phyloP scores from a whole-genome alignment of 176 grass and related monocot genomes.

The Oryza brachyantha region DNA sequence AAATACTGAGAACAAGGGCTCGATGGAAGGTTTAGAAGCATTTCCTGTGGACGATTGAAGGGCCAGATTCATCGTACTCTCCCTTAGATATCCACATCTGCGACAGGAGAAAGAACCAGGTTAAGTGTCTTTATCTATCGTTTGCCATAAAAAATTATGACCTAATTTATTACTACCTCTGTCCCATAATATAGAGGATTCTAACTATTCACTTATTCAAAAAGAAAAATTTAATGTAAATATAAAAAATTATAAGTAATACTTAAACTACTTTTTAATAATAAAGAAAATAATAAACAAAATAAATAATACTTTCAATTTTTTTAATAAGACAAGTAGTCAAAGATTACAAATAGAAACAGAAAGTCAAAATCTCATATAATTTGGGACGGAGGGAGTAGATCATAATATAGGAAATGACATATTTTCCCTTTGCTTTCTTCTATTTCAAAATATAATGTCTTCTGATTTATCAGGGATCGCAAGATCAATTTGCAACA shows the following conservation, averaged over 20 bases:
- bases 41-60: slow-evolving; percentile 44
- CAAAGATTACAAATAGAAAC: no score
- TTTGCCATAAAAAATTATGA: not conserved
- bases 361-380: no score
- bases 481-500: not conserved
- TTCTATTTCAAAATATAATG: not conserved
- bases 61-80: slow-evolving; percentile 50
- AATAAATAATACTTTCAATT: no score
- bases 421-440: not conserved
- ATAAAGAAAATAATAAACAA: no score
- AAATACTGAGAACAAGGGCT: not conserved
- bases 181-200: no score
- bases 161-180: not conserved
- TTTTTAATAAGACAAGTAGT: no score
- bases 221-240: no score
- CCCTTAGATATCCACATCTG: slow-evolving; percentile 53
- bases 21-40: slow-evolving; percentile 23
- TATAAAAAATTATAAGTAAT: no score
- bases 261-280: no score
- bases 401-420: not conserved
- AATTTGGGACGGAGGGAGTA: no score
- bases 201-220: no score
- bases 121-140: not conserved
- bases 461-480: not conserved
- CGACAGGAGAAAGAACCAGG: not conserved